Evolutionary conservation across 2,329 filamentous ascomycete genomes (phyloP), one percentile per base, ranked within the genome.

Genomic region (Lecanicillium sp.): DNA sequence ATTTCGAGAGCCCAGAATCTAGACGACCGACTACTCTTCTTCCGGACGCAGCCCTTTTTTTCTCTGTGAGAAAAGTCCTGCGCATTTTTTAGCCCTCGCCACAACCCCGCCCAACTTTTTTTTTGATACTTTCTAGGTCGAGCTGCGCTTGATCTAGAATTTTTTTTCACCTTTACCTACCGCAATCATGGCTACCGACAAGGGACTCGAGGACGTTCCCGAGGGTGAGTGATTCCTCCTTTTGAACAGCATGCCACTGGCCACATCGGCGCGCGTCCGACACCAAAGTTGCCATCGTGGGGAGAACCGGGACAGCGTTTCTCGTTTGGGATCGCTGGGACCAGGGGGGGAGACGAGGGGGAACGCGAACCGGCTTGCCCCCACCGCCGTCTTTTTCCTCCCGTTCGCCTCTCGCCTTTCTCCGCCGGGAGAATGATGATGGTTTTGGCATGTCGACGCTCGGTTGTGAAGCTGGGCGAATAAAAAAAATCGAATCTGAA

Each of bases 111-210:
- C n/a, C 60, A 59, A 61, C 52, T 56, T 62, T 57, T 51, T 25
- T 6, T 58, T 60, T 50, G n/a, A n/a, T n/a, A n/a, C n/a, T 53
- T 46, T 69, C 72, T 79, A 79, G 82, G 75, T 87, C 77, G 84
- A 80, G 75, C 81, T 70, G 71, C 66, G 83, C 81, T 84, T 87
- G 84, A 77, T 81, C 77, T 78, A 72, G 73, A 72, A 60, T 75
- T 78, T 49, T 43, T 47, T 43, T 29, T 30, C 28, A 11, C 44
- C 66, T 62, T 60, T 59, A 59, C 58, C 58, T 70, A 74, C 72
- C 81, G 81, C 87, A 90, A 96, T 84, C 79, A 97, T 97, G 90
- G 90, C 89, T 87, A 81, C 83, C 66, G 85, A 87, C 60, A 95
- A 94, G 79, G 90, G 90, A 78, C 87, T 97, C 74, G 89, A 96